phyloP scores from a whole-genome alignment of 495 filamentous ascomycete species.

The Penicillium cinerascens region DNA sequence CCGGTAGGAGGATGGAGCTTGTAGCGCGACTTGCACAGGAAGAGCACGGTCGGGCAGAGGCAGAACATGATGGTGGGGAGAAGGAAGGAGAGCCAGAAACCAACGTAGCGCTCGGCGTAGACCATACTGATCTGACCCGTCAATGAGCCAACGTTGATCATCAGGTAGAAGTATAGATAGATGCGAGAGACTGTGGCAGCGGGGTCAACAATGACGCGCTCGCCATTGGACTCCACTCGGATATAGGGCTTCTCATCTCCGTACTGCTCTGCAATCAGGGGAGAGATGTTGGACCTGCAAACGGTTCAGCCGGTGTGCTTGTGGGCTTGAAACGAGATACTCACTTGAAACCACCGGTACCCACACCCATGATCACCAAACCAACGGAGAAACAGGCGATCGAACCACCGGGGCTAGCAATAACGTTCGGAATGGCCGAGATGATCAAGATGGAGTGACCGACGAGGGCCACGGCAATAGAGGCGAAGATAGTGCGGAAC shows the following conservation, averaged over 20 bases:
- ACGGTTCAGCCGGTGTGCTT: too few relatives aligned
- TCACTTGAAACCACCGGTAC: slow-evolving; percentile 60
- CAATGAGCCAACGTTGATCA: slow-evolving; percentile 55
- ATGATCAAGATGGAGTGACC: slow-evolving; percentile 62
- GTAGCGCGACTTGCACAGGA: slow-evolving; percentile 59
- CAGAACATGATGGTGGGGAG: slow-evolving; percentile 59
- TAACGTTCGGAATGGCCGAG: slow-evolving; percentile 52
- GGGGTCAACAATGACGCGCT: slow-evolving; percentile 68
- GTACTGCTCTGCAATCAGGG: slow-evolving; percentile 53
- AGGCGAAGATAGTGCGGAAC: slow-evolving; percentile 56
- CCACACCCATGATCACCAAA: slow-evolving; percentile 53
- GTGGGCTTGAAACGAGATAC: background rate
- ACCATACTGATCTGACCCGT: slow-evolving; percentile 30
- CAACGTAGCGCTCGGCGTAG: slow-evolving; percentile 58
- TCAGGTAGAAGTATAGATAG: slow-evolving; percentile 46
- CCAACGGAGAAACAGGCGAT: slow-evolving; percentile 60
- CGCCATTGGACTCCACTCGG: slow-evolving; percentile 47
- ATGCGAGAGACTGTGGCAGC: slow-evolving; percentile 51
- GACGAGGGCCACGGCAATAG: slow-evolving; percentile 54
- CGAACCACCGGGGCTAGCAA: slow-evolving; percentile 24
- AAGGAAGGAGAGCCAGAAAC: slow-evolving; percentile 74
- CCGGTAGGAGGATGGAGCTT: slow-evolving; percentile 55
- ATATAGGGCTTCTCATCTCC: slow-evolving; percentile 41
- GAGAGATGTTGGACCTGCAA: slow-evolving; percentile 60
- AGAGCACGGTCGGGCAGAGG: slow-evolving; percentile 61